Evolutionary conservation across 192 early-diverging fungal species (phyloP), one percentile per base, ranked within the genome.

Genomic region (Podila epicladia): DNA sequence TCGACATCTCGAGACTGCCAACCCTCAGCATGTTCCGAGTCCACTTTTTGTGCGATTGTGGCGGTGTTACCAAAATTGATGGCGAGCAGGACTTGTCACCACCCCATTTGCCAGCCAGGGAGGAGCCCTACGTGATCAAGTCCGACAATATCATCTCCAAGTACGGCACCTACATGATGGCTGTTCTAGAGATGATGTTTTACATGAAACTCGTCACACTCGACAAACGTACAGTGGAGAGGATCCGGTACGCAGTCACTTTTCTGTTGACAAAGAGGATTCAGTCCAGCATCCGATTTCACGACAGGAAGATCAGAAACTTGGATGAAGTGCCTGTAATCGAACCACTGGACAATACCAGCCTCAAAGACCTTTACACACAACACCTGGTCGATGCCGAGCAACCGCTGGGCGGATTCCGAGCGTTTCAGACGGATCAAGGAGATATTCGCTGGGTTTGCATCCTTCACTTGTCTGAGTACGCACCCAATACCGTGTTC

Each of bases 111-210:
- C 53, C 53, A 22, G 53, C 53, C 22, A n/a, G 53, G n/a, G 53
- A 55, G 53, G 53, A 55, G 53, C 53, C 53, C 9, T 55, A 55
- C n/a, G 53, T 26, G 20, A 55, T 55, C 20, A 55, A 55, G 53
- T 55, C 53, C 11, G 53, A 55, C 53, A 55, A 26, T 2, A 55
- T 55, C 53, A 55, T 55, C 22, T 20, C 53, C 53, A 55, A n/a
- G 17, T 61, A 61, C 11, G 75, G 65, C 4, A 37, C 61, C 3
- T 60, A 78, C 32, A 66, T 78, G 37, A 67, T 78, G 75, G 69
- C 75, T 12, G 51, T 78, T 24, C 60, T 78, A 28, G 75, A 78
- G 65, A 78, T 78, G 69, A 62, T 78, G n/a, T 35, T 64, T 51
- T 78, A 78, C 26, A 55, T 55, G 53, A 55, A 55, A 12, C 20